phyloP scores from a whole-genome alignment of 345 rosid species.

The Pelargonium nanum region DNA sequence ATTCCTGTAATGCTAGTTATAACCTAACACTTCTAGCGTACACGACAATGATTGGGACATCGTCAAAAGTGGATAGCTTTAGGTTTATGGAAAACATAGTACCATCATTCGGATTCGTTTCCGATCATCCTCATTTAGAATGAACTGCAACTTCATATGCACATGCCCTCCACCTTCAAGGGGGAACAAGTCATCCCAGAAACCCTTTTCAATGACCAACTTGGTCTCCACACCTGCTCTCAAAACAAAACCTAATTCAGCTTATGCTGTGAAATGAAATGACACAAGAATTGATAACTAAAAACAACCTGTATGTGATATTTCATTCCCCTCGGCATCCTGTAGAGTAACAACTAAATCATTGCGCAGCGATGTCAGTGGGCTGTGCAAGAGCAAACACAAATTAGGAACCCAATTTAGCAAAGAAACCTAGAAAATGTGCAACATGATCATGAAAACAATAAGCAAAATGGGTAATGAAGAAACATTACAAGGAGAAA shows the following conservation, averaged over 20 bases:
- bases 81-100: background rate
- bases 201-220: conserved; percentile 64
- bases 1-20: no score
- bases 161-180: conserved; percentile 67
- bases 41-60: no score
- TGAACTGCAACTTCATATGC: conserved; percentile 67
- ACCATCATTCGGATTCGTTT: conserved; percentile 59
- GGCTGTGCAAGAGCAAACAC: conserved; percentile 37
- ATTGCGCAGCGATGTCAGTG: conserved; percentile 61
- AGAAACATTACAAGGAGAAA: conserved; percentile 55
- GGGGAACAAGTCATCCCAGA: conserved; percentile 53
- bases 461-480: background rate
- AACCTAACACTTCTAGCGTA: no score
- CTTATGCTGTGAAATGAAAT: background rate
- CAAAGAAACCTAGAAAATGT: background rate
- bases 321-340: conserved; percentile 48
- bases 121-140: conserved; percentile 74
- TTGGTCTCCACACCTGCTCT: conserved; percentile 57
- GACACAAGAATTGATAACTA: background rate
- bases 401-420: conserved; percentile 1
- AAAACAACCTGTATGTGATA: conserved; percentile 43
- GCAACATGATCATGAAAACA: background rate
- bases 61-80: no score
- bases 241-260: conserved; percentile 17
- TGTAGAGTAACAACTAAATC: conserved; percentile 47